These are phyloP conservation scores for Arthrocladium fulminans DNA, from an alignment of 2,329 filamentous ascomycete genomes.

Conservation along the genomic window DNA sequence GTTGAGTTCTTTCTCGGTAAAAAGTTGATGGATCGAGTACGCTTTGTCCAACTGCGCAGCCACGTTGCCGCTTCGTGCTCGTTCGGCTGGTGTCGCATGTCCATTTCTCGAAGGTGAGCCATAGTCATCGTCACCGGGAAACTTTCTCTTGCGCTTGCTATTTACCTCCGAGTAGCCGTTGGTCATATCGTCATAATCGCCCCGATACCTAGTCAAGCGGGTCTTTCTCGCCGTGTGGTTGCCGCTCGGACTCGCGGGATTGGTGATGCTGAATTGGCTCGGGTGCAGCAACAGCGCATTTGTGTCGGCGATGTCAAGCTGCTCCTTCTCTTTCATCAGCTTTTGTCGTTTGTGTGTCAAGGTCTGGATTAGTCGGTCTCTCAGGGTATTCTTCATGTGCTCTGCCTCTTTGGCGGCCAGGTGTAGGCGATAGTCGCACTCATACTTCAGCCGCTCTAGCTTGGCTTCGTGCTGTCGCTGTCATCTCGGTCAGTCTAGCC, in stretches of 20 bases:
- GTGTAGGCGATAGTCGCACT: constrained; percentile 51
- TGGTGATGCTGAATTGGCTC: constrained; percentile 57
- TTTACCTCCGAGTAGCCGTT: constrained; percentile 41
- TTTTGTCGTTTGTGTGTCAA: constrained; percentile 49
- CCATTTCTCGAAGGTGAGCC: constrained; percentile 49
- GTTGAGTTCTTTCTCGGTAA: constrained; percentile 58
- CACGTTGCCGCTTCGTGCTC: constrained; percentile 43
- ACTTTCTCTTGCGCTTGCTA: constrained; percentile 52
- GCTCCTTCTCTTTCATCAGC: constrained; percentile 57
- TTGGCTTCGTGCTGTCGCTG: constrained; percentile 51
- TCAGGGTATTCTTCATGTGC: constrained; percentile 49
- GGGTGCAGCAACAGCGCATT: constrained; percentile 57
- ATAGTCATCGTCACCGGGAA: constrained; percentile 45
- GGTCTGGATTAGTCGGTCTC: constrained; percentile 51
- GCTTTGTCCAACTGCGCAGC: constrained; percentile 50
- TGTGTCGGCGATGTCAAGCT: constrained; percentile 57
- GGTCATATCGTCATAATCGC: constrained; percentile 45
- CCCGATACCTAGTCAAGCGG: constrained; percentile 50
- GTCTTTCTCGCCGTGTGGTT: constrained; percentile 55
- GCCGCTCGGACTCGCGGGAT: constrained; percentile 54
- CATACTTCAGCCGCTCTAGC: constrained; percentile 47
- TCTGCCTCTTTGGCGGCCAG: constrained; percentile 56
- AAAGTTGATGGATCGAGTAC: constrained; percentile 55
- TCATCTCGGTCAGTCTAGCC: constrained; percentile 10
- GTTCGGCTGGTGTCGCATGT: constrained; percentile 41